These are phyloP conservation scores for Micractinium sp. DNA, from an alignment of 139 green algal species.

Conservation along the genomic window DNA sequence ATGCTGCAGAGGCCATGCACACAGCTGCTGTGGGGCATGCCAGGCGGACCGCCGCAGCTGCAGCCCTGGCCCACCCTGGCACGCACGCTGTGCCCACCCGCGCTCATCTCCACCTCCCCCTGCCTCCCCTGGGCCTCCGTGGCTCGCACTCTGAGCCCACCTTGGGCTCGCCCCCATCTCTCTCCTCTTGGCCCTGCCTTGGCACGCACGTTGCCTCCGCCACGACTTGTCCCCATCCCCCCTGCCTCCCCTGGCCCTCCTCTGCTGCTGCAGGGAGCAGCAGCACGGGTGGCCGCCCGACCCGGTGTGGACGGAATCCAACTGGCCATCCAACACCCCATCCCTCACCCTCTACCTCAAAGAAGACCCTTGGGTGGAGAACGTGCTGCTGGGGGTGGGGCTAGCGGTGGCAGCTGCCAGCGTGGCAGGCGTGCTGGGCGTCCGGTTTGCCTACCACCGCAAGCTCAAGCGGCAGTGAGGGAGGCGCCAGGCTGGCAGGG, in stretches of 20 bases:
- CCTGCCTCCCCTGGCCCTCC: not conserved
- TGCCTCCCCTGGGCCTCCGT: not conserved
- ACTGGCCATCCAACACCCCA: constrained; percentile 63
- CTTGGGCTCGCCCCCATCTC: no score
- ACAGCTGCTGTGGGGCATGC: no score
- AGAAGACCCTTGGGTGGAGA: constrained; percentile 31
- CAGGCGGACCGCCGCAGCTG: no score
- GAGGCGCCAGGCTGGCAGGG: no score
- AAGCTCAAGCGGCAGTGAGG: constrained; percentile 33
- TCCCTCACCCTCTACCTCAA: constrained; percentile 59
- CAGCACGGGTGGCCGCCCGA: constrained; percentile 66
- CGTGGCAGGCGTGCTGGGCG: not conserved
- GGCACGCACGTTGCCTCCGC: not conserved
- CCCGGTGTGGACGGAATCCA: constrained; percentile 73
- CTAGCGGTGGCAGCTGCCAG: not conserved
- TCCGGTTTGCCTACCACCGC: not conserved
- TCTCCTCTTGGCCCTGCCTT: not conserved
- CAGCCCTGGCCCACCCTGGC: no score
- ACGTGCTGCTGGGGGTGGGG: constrained; percentile 28
- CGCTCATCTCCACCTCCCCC: no score
- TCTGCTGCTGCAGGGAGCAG: constrained; percentile 37
- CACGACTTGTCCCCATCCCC: no score
- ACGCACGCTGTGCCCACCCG: no score
- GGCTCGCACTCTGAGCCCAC: not conserved
- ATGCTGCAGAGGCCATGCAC: no score